Evolutionary conservation across 2,329 filamentous ascomycete genomes (phyloP), one percentile per base, ranked within the genome.

Genomic region (Akanthomyces uredinophilus): DNA sequence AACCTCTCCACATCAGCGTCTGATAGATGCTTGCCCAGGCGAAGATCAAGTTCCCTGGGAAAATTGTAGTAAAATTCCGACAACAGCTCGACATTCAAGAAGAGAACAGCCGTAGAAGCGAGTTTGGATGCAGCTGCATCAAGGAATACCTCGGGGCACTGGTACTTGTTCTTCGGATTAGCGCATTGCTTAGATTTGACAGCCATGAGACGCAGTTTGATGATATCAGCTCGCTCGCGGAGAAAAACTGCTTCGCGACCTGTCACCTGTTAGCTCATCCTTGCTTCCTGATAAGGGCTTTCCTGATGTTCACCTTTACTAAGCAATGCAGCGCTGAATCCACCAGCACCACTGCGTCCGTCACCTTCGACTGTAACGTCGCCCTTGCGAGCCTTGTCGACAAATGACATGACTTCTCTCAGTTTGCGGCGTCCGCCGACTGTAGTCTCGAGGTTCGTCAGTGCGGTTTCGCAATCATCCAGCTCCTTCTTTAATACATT

Each of bases 31-130:
- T 92, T 86, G 51, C 94, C 92, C 13, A 99, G 87, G 39, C 93
- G 86, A 64, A 89, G 79, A 73, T 99, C 95, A 14, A 99, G 84
- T 72, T 97, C 92, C 44, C 95, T 86, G 0, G 95, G 95, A 75
- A 99, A 99, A 72, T 95, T 92, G 77, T 97, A 96, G 78, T 96
- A 97, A 74, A 98, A 99, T 71, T 99, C 96, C 2, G 91, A 94
- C 20, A 99, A 84, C 22, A 99, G 83, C 77, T 99, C 96, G 13
- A 98, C 95, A 70, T 99, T 97, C 35, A 99, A 84, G 81, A 99
- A 99, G 0, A 99, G 85, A 10, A 99, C 95, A 2, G 95, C 94
- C 0, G 95, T 99, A 1, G 92, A 89, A 3, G 94, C 96, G 54
- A 99, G 84, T 76, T 98, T 98, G 68, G 93, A 91, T 1, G 95